phyloP scores from a whole-genome alignment of 768 basidiomycete genomes.

The Fistulinella prunicolor region DNA sequence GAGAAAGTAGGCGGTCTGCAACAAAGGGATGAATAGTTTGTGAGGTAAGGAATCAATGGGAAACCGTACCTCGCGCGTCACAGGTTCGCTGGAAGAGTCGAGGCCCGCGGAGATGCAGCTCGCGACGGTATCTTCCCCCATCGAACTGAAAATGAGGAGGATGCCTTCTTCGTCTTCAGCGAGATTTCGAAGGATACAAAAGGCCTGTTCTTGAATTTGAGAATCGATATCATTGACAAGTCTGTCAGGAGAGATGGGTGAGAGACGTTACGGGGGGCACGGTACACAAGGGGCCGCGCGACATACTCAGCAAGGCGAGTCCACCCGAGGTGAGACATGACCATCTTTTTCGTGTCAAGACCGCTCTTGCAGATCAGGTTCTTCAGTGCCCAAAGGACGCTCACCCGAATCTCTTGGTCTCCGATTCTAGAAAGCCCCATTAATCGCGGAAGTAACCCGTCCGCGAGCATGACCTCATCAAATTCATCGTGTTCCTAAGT shows the following conservation, averaged over 20 bases:
- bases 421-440: conserved; percentile 52
- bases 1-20: conserved; percentile 55
- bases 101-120: conserved; percentile 47
- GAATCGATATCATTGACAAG: conserved; percentile 51
- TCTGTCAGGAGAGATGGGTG: conserved; percentile 31
- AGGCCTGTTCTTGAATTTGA: conserved; percentile 67
- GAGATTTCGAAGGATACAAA: conserved; percentile 64
- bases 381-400: conserved; percentile 84
- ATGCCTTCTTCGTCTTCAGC: conserved; percentile 66
- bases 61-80: conserved; percentile 47
- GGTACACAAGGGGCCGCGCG: not conserved
- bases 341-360: conserved; percentile 55
- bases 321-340: conserved; percentile 76
- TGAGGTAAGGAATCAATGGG: not conserved
- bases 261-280: not conserved
- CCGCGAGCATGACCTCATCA: conserved; percentile 57
- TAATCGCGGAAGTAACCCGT: conserved; percentile 65
- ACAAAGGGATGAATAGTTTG: not conserved
- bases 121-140: conserved; percentile 48
- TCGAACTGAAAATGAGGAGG: conserved; percentile 52
- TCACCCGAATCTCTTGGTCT: conserved; percentile 59
- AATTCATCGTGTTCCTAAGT: conserved; percentile 1
- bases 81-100: conserved; percentile 49
- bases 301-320: conserved; percentile 52
- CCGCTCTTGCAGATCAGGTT: conserved; percentile 71